Percentiles rank a stretch among this genome's conserved stretches.
Evolutionary conservation across 2,329 filamentous ascomycete genomes (phyloP).

Genomic region (Phialophora verrucosa): DNA sequence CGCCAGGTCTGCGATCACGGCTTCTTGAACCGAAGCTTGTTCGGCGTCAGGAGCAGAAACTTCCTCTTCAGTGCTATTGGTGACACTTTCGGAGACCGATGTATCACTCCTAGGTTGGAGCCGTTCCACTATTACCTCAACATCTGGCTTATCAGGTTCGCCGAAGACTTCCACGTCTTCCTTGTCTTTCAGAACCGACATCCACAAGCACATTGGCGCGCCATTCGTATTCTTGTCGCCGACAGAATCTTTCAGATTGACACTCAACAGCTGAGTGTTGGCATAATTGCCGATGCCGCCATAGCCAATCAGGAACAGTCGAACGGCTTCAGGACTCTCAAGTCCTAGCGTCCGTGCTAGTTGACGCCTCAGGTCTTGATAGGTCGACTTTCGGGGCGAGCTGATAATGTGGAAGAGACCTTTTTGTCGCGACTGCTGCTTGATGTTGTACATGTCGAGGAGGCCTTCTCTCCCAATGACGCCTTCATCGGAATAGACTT

Average conservation of each 20-base stretch:
- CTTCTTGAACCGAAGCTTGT: slow-evolving; percentile 35
- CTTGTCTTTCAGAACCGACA: slow-evolving; percentile 33
- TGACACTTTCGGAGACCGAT: background rate
- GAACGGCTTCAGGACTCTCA: slow-evolving; percentile 25
- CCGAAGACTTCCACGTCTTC: slow-evolving; percentile 35
- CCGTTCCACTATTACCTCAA: background rate
- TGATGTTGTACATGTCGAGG: slow-evolving; percentile 52
- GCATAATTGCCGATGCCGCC: slow-evolving; percentile 27
- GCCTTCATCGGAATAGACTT: slow-evolving; percentile 48
- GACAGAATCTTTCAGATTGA: slow-evolving; percentile 24
- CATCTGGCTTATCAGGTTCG: slow-evolving; percentile 20
- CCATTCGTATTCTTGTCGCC: slow-evolving; percentile 5
- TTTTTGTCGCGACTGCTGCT: slow-evolving; percentile 29
- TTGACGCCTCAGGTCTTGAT: slow-evolving; percentile 29
- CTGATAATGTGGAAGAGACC: slow-evolving; percentile 19
- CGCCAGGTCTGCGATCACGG: slow-evolving; percentile 29
- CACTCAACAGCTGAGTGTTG: slow-evolving; percentile 24
- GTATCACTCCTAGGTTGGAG: slow-evolving; percentile 6
- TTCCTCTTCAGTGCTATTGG: slow-evolving; percentile 11
- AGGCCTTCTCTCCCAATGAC: slow-evolving; percentile 47
- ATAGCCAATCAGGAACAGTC: slow-evolving; percentile 35
- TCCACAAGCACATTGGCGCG: slow-evolving; percentile 36
- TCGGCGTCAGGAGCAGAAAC: slow-evolving; percentile 32
- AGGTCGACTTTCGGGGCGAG: slow-evolving; percentile 24
- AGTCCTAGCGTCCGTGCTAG: slow-evolving; percentile 29